Percentiles rank a stretch among this genome's conserved stretches.
phyloP scores from a whole-genome alignment of 208 protist genomes.

The Phytomonas sp. region DNA sequence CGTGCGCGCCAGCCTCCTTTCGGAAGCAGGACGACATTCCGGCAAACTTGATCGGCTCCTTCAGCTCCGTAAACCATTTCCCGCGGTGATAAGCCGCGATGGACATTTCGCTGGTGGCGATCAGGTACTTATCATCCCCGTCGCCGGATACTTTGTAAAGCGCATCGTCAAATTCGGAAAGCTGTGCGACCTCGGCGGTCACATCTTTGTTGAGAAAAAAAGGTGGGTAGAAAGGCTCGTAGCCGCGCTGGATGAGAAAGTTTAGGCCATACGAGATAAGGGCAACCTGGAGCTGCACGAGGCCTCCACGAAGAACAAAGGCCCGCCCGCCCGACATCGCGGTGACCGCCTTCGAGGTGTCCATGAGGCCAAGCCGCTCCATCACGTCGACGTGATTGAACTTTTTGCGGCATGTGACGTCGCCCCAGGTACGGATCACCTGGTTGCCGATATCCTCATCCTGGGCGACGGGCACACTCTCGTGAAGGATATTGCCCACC shows the following conservation, averaged over 20 bases:
- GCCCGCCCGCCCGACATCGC: slow-evolving; percentile 94
- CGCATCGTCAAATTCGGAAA: slow-evolving; percentile 99
- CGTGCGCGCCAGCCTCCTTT: slow-evolving; percentile 98
- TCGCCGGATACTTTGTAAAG: slow-evolving; percentile 98
- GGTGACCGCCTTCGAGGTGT: slow-evolving; percentile 67
- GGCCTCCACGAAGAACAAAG: slow-evolving; percentile 97
- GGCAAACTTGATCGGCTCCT: slow-evolving; percentile 92
- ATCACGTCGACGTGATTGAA: slow-evolving; percentile 92
- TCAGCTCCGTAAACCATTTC: slow-evolving; percentile 91
- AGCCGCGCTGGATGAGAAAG: slow-evolving; percentile 90
- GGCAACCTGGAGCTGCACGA: slow-evolving; percentile 96
- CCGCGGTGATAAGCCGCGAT: slow-evolving; percentile 96
- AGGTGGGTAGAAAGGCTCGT: slow-evolving; percentile 96
- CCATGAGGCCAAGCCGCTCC: slow-evolving; percentile 87
- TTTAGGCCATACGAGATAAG: slow-evolving; percentile 97
- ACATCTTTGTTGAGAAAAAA: slow-evolving; percentile 99
- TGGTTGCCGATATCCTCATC: slow-evolving; percentile 94
- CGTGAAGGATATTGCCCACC: slow-evolving; percentile 97
- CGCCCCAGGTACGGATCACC: slow-evolving; percentile 80
- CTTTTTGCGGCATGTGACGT: slow-evolving; percentile 58
- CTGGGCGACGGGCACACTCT: slow-evolving; percentile 89
- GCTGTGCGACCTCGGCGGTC: slow-evolving; percentile 96
- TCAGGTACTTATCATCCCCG: slow-evolving; percentile 99
- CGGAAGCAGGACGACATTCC: slow-evolving; percentile 99
- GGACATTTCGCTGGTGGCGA: slow-evolving; percentile 99